phyloP scores from a whole-genome alignment of 805 yeast species.

The Candida germanica region DNA sequence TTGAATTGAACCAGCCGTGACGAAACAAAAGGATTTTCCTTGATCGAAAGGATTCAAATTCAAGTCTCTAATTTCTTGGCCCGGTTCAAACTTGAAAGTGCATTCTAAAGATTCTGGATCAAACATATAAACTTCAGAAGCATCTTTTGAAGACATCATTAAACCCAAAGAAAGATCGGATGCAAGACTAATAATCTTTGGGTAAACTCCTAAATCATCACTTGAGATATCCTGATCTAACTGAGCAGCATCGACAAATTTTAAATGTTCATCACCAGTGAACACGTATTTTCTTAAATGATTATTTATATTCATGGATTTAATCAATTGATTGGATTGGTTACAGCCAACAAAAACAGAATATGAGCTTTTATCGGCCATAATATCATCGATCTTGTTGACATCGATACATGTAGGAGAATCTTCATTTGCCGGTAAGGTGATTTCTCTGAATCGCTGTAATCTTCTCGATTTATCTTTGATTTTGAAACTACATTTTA shows the following conservation, averaged over 20 bases:
- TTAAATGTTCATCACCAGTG: conserved; percentile 55
- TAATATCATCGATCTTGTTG: conserved; percentile 10
- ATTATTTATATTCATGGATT: conserved; percentile 57
- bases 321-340: conserved; percentile 56
- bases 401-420: conserved; percentile 83
- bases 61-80: conserved; percentile 58
- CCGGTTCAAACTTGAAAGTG: conserved; percentile 53
- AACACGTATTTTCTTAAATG: conserved; percentile 68
- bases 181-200: conserved; percentile 58
- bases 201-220: conserved; percentile 49
- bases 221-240: conserved; percentile 42
- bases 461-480: conserved; percentile 39
- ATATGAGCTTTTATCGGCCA: conserved; percentile 29
- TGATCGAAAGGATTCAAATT: conserved; percentile 55
- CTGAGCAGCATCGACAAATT: conserved; percentile 59
- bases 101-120: conserved; percentile 54
- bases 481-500: conserved; percentile 54
- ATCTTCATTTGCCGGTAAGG: conserved; percentile 65
- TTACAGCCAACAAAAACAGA: conserved; percentile 73
- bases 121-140: conserved; percentile 61
- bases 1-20: conserved; percentile 54
- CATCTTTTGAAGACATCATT: conserved; percentile 63
- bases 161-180: conserved; percentile 62
- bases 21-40: conserved; percentile 61
- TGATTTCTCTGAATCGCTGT: conserved; percentile 62